phyloP scores from a whole-genome alignment of 805 yeast species.

The Lachancea lanzarotensis region DNA sequence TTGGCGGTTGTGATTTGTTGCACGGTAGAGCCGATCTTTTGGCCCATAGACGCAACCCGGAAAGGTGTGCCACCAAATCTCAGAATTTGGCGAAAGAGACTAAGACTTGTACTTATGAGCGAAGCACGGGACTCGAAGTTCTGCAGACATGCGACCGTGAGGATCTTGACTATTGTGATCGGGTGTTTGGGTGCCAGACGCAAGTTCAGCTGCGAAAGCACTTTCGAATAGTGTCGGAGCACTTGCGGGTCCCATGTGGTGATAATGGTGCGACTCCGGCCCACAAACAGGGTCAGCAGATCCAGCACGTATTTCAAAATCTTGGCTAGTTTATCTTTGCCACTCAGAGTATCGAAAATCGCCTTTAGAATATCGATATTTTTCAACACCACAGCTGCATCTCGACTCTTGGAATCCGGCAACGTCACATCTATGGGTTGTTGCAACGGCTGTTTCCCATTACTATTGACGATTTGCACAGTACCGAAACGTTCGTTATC shows the following conservation, averaged over 20 bases:
- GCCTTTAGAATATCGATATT: constrained; percentile 44
- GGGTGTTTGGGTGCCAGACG: constrained; percentile 15
- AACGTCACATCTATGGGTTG: neutral
- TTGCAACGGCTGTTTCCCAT: neutral
- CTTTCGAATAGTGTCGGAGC: constrained; percentile 24
- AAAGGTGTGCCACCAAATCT: constrained; percentile 69
- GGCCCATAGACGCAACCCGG: constrained; percentile 37
- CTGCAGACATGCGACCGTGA: constrained; percentile 11
- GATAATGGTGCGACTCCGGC: constrained; percentile 33
- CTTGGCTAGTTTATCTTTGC: constrained; percentile 69
- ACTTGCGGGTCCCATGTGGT: constrained; percentile 25
- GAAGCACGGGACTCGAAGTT: constrained; percentile 25
- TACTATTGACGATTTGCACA: neutral
- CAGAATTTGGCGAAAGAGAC: constrained; percentile 56
- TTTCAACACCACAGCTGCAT: constrained; percentile 11
- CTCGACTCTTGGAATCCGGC: too few species aligned
- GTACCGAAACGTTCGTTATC: neutral
- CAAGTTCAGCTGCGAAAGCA: constrained; percentile 12
- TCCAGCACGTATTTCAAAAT: constrained; percentile 53
- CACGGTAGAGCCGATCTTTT: constrained; percentile 28
- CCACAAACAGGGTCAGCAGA: constrained; percentile 42
- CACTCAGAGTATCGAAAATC: constrained; percentile 49
- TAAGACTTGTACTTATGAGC: constrained; percentile 42
- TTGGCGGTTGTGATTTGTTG: constrained; percentile 2
- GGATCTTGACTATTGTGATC: constrained; percentile 11